Base-by-base conservation (phyloP, 176 grass and related monocot genomes). In the Cymbopogon citratus region DNA sequence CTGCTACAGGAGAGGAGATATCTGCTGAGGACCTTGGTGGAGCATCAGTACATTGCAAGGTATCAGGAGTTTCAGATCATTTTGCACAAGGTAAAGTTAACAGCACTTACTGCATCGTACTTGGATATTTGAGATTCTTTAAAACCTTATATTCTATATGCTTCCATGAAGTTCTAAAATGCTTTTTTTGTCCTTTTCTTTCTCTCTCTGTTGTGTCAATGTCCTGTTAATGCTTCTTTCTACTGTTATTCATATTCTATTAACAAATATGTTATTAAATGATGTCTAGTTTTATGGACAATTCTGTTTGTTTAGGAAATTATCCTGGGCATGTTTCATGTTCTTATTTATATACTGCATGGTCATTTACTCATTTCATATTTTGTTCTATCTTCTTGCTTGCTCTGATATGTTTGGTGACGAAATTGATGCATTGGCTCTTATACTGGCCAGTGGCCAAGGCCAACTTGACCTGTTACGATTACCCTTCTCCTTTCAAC, bases 11-110 rank as follows among this genome's bases (percentile, higher is more conserved):
- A 51, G 95, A 95, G 81, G 92, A 95, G 84, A 90, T 98, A 79
- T 98, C 95, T 63, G 92, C 92, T 69, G 95, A 98, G 89, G 92
- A 98, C 87, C 90, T 98, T 84, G 95, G 95, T 93, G 95, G 95
- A 76, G 95, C 95, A 81, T 89, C 90, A 63, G 65, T 98, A 69
- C 95, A 98, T 91, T 98, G 95, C 85, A 98, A 91, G 74, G 81
- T 95, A 82, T 98, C 92, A 80, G 95, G 95, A 85, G 92, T 98
- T 35, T 93, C 95, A 33, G 95, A 98, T 90, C 85, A 95, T 84
- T 98, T 90, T 74, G 95, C 95, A 84, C 86, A 91, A 93, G 95
- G 95, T 98, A 86, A 25, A 43, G 69, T 51, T 64, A 75, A 48
- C 26, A 86, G 4, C 56, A 56, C n/a, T 16, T 79, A 16, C 15